These are phyloP conservation scores for Kwoniella heveanensis DNA, from an alignment of 768 basidiomycete species.

Conservation along the genomic window DNA sequence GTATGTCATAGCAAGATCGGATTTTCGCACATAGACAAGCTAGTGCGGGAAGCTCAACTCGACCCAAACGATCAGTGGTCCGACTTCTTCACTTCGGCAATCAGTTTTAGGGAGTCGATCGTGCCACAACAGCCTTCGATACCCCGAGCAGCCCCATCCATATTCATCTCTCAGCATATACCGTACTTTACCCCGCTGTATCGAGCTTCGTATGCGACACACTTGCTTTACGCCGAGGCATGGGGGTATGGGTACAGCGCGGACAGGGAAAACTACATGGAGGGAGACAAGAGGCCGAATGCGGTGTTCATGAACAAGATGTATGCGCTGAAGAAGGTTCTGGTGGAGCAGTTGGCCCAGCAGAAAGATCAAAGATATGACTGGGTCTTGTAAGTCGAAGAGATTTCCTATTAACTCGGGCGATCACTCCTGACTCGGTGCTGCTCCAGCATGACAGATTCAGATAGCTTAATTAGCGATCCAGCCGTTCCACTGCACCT, in stretches of 20 bases:
- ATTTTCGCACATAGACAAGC: not conserved
- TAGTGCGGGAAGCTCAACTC: not conserved
- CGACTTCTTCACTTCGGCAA: slow-evolving; percentile 5
- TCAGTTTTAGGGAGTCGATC: not conserved
- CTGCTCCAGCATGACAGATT: slow-evolving; percentile 19
- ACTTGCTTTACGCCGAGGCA: slow-evolving; percentile 7
- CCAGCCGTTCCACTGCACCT: slow-evolving; percentile 30
- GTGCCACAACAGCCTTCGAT: not conserved
- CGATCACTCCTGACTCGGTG: too few relatives aligned
- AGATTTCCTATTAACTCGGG: not conserved
- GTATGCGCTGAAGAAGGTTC: slow-evolving; percentile 13
- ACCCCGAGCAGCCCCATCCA: not conserved
- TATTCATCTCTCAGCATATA: slow-evolving; percentile 25
- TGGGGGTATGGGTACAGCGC: slow-evolving; percentile 20
- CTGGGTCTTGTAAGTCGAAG: slow-evolving; percentile 29
- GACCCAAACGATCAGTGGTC: slow-evolving; percentile 1
- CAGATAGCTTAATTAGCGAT: slow-evolving; percentile 27
- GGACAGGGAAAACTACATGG: not conserved
- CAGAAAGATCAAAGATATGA: slow-evolving; percentile 14
- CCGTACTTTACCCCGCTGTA: slow-evolving; percentile 12
- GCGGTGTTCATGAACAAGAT: slow-evolving; percentile 18
- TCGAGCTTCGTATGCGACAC: slow-evolving; percentile 15
- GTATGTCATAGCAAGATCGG: not conserved
- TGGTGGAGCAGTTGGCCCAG: slow-evolving; percentile 13
- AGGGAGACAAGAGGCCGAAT: not conserved